Base-by-base conservation (phyloP, 257 asterid genomes). In the Euphrasia confusa region DNA sequence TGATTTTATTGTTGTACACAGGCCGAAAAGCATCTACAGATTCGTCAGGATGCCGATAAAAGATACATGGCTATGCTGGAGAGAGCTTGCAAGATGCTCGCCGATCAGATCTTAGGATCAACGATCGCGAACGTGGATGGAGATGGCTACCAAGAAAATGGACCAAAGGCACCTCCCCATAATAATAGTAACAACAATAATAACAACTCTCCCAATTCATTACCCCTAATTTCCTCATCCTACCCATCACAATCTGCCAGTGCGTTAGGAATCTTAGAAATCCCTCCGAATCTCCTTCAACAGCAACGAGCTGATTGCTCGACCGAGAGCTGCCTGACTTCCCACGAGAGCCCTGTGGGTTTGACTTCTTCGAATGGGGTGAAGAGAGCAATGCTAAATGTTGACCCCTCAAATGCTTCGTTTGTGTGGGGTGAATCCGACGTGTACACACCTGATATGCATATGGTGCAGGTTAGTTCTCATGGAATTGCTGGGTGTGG, bases 11-110 rank as follows among this genome's bases (percentile, higher is more conserved):
- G 54, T 59, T 60, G 50, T 14, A 50, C 52, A 54, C 88, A 88
- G 96, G 95, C 86, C 6, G 96, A 85, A 64, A 85, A 88, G 70
- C 96, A 85, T 69, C 54, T 85, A 75, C 95, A 83, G 72, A 85
- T 88, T 71, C 92, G 95, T 40, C 86, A 83, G 66, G 92, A 81
- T 58, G 95, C 95, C 0, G 92, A 88, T 69, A 79, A 70, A 68
- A 74, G 87, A 74, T 88, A 88, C 72, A 63, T 85, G 74, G 84
- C 82, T 44, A 88, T 83, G 96, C 78, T 88, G 40, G 92, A 88
- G 74, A 66, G 75, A 67, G 92, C 95, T 30, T 88, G 96, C 83
- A 81, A 80, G 71, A 78, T 88, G 87, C 89, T 88, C 0, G 88
- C 85, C 1, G 89, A 85, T 37, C 96, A 85, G 77, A 78, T 83